Percentiles rank a stretch among this genome's conserved stretches.
phyloP scores from a whole-genome alignment of 306 rosid species.

The Hippophae gyantsensis region DNA sequence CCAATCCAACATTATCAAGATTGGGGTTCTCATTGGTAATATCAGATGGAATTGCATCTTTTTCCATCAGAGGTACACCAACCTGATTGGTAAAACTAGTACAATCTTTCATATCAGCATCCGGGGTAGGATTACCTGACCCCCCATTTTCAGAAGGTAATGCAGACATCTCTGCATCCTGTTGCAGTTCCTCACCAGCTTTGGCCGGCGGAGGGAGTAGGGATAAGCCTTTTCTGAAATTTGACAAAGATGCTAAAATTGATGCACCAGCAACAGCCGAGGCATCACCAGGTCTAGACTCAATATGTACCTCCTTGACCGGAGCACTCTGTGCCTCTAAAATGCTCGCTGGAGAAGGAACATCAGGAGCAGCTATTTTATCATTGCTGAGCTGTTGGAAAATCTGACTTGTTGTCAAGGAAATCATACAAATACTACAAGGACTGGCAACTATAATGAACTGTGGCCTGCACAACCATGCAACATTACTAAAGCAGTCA shows the following conservation, averaged over 20 bases:
- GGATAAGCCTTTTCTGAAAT: constrained; percentile 51
- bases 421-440: constrained; percentile 9
- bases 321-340: constrained; percentile 77
- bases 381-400: constrained; percentile 61
- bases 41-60: constrained; percentile 34
- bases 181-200: constrained; percentile 44
- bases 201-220: constrained; percentile 51
- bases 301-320: constrained; percentile 57
- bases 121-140: constrained; percentile 36
- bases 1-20: constrained; percentile 38
- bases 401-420: constrained; percentile 58
- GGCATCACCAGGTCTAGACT: constrained; percentile 75
- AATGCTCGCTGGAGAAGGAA: constrained; percentile 53
- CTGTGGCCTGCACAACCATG: neutral
- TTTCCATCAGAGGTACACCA: constrained; percentile 40
- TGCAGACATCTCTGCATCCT: constrained; percentile 37
- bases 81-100: constrained; percentile 28
- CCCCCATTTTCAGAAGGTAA: constrained; percentile 40
- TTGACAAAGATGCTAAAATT: constrained; percentile 76
- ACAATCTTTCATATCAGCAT: constrained; percentile 47
- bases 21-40: constrained; percentile 41
- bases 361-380: constrained; percentile 38
- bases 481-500: neutral
- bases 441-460: neutral
- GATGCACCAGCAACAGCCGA: constrained; percentile 90